These are phyloP conservation scores for Eucalyptus pumila DNA, from an alignment of 345 rosid species.

Conservation along the genomic window DNA sequence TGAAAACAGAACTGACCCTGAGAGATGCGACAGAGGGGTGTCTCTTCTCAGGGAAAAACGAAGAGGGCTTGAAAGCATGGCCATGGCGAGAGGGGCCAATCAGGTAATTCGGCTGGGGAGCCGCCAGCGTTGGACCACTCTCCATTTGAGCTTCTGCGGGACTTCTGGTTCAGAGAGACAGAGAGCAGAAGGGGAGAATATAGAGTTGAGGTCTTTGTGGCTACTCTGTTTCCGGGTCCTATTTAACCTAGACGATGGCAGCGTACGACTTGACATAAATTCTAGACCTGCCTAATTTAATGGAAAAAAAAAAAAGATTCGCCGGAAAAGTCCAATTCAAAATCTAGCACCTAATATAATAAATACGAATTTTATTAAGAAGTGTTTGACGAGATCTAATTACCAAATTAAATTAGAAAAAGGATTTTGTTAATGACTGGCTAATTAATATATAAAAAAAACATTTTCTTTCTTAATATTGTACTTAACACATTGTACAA, in stretches of 20 bases:
- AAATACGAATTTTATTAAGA: neutral
- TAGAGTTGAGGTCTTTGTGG: neutral
- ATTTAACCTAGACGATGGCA: neutral
- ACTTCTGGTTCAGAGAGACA: neutral
- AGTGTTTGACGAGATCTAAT: neutral
- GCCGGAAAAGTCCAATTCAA: neutral
- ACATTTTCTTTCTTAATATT: neutral
- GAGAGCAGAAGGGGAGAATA: neutral
- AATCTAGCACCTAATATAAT: neutral
- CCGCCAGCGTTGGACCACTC: constrained; percentile 17
- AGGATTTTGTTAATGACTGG: neutral
- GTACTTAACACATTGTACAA: neutral
- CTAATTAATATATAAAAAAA: neutral
- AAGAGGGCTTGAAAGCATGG: neutral
- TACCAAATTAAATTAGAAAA: neutral
- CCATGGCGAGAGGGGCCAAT: constrained; percentile 21
- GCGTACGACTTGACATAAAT: neutral
- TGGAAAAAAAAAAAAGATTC: neutral
- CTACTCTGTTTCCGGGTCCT: neutral
- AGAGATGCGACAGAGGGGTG: constrained; percentile 6
- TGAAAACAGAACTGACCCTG: constrained; percentile 18
- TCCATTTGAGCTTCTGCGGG: constrained; percentile 29
- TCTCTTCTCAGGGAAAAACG: neutral
- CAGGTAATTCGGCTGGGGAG: constrained; percentile 22
- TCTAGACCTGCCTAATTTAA: neutral